These are phyloP conservation scores for Sporisorium iseilematis-ciliati DNA, from an alignment of 1,284 basidiomycete genomes.

Conservation along the genomic window DNA sequence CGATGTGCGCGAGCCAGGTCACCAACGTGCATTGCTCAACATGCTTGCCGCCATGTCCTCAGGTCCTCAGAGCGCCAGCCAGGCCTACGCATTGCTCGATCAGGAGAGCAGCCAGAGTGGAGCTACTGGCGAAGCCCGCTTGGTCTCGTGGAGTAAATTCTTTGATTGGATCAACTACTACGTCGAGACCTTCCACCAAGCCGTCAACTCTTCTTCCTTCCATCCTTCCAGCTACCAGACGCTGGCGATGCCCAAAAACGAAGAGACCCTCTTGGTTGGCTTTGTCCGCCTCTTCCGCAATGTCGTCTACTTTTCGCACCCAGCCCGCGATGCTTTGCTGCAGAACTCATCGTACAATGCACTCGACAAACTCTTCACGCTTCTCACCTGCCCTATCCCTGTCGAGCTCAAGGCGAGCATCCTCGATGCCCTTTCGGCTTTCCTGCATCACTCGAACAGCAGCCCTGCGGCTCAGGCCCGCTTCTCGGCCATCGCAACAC, in stretches of 20 bases:
- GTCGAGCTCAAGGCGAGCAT: constrained; percentile 91
- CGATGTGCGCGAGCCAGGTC: constrained; percentile 65
- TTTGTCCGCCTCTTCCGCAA: constrained; percentile 85
- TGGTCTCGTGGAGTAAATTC: constrained; percentile 65
- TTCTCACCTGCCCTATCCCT: constrained; percentile 72
- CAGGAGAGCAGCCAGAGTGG: constrained; percentile 39
- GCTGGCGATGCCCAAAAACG: constrained; percentile 76
- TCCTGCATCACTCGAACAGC: constrained; percentile 70
- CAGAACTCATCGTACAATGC: constrained; percentile 79
- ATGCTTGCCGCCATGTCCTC: constrained; percentile 66
- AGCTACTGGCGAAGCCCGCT: constrained; percentile 53
- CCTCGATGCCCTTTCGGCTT: constrained; percentile 85
- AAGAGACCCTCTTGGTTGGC: constrained; percentile 81
- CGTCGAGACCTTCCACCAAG: constrained; percentile 61
- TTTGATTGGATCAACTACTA: constrained; percentile 69
- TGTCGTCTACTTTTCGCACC: constrained; percentile 82
- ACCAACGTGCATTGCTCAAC: constrained; percentile 66
- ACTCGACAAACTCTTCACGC: constrained; percentile 78
- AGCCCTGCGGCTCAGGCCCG: constrained; percentile 23
- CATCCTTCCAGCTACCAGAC: constrained; percentile 45
- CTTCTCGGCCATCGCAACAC: constrained; percentile 77
- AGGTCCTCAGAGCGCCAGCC: constrained; percentile 65
- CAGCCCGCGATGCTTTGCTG: constrained; percentile 83
- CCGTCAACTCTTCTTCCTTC: constrained; percentile 39
- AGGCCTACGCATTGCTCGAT: constrained; percentile 63